These are phyloP conservation scores for Rhododendron vialii DNA, from an alignment of 148 eudicot genomes.

Conservation along the genomic window DNA sequence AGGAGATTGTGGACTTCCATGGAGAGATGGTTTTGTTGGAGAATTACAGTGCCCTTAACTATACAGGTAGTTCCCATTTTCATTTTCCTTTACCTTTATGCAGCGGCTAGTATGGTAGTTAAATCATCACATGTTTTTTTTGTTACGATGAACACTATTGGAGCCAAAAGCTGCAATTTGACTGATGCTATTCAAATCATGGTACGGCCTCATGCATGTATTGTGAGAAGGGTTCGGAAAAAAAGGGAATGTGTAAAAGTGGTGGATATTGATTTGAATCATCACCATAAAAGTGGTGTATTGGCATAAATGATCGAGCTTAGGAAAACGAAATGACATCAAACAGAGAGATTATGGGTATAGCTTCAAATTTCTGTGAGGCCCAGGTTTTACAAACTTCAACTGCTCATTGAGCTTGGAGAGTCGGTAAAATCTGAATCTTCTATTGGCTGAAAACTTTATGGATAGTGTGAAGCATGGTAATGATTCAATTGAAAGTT, in stretches of 20 bases:
- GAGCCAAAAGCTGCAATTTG: neutral
- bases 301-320: neutral
- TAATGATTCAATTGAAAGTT: neutral
- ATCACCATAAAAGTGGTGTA: neutral
- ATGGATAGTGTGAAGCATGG: neutral
- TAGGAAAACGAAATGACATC: neutral
- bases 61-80: conserved; percentile 51
- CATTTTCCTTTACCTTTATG: neutral
- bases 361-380: neutral
- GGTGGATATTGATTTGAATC: neutral
- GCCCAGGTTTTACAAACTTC: neutral
- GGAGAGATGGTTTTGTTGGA: conserved; percentile 88
- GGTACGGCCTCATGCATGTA: neutral
- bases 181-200: neutral
- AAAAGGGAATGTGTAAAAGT: neutral
- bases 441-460: neutral
- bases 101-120: neutral
- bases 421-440: neutral
- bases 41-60: conserved; percentile 77
- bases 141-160: neutral
- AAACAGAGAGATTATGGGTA: neutral
- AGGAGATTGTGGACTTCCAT: conserved; percentile 76
- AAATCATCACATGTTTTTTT: neutral
- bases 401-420: neutral
- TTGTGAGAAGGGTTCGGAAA: neutral